Base-by-base conservation (phyloP, 2,329 filamentous ascomycete genomes). In the Colletotrichum limetticola region DNA sequence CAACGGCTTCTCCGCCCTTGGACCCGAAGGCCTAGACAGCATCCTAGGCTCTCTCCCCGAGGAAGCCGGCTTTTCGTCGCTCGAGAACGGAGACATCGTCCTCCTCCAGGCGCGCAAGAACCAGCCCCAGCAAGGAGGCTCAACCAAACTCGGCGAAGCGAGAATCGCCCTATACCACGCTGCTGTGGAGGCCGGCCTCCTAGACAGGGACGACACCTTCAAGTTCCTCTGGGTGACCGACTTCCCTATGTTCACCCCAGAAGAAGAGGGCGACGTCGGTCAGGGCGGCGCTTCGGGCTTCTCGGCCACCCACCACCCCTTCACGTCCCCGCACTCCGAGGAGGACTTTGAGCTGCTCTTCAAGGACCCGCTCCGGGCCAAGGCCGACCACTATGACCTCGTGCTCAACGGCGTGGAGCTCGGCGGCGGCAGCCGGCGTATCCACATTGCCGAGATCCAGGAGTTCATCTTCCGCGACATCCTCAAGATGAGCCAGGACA, bases 351-450 rank as follows among this genome's bases (percentile, higher is more conserved):
- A 95, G 52, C 83, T 94, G 0, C 89, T 98, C 1, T 86, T 91
- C 49, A 91, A 87, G 0, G 87, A 95, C 53, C 96, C 97, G 0
- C 86, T 95, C 1, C 83, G 87, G 59, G 95, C 91, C 1, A 90
- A 89, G 76, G 97, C 93, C 4, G 96, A 97, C 78, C 95, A 98
- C 80, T 99, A 98, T 83, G 97, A 99, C 78, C 91, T 99, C 16
- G 96, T 99, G 0, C 90, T 98, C 77, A 99, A 99, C 80, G 97
- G 97, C 4, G 91, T 98, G 5, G 97, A 99, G 82, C 89, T 99
- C 1, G 97, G 97, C 30, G 97, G 97, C 12, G 97, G 97, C 42
- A 97, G 94, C 81, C 91, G 95, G 16, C 94, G 97, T 88, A 98
- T 98, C 69, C 97, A 99, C 83, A 89, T 93, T 56, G 92, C 94